These are phyloP conservation scores for Jatropha multifida DNA, from an alignment of 441 rosid species.

Conservation along the genomic window DNA sequence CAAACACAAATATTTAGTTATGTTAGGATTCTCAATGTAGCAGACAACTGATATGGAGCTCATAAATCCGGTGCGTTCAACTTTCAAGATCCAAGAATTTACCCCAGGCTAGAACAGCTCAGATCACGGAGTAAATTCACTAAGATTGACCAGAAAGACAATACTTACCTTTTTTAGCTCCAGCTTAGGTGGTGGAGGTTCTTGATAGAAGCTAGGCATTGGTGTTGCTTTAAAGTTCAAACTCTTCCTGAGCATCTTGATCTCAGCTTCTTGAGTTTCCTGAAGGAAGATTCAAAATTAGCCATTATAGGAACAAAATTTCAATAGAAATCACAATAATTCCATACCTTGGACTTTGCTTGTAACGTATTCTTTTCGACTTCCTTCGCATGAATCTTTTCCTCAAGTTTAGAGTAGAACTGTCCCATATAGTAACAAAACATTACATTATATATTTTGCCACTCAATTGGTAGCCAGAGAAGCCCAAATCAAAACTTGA, in stretches of 20 bases:
- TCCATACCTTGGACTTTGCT: slow-evolving; percentile 83
- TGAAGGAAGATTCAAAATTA: slow-evolving; percentile 32
- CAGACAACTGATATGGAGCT: not conserved
- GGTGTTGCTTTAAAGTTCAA: slow-evolving; percentile 96
- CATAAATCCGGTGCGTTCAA: not conserved
- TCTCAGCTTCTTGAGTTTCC: slow-evolving; percentile 98
- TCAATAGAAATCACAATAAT: slow-evolving; percentile 18
- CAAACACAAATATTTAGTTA: not conserved
- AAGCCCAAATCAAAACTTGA: not conserved
- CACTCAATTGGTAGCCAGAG: not conserved
- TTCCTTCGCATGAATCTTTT: slow-evolving; percentile 92
- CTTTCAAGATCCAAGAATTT: not conserved
- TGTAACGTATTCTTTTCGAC: slow-evolving; percentile 68
- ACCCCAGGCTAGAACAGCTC: not conserved
- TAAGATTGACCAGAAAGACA: slow-evolving; percentile 10
- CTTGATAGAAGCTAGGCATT: slow-evolving; percentile 98
- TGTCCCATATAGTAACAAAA: slow-evolving; percentile 33
- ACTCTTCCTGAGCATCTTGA: slow-evolving; percentile 87
- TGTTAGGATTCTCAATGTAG: not conserved
- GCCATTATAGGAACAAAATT: slow-evolving; percentile 7
- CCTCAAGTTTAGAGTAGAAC: slow-evolving; percentile 95
- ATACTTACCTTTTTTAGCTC: slow-evolving; percentile 83
- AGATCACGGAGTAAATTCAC: not conserved
- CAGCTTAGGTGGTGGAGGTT: slow-evolving; percentile 81
- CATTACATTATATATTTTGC: not conserved